Evolutionary conservation across 495 filamentous ascomycete species (phyloP), one percentile per base, ranked within the genome.

Genomic region (Aspergillus olivimuriae): DNA sequence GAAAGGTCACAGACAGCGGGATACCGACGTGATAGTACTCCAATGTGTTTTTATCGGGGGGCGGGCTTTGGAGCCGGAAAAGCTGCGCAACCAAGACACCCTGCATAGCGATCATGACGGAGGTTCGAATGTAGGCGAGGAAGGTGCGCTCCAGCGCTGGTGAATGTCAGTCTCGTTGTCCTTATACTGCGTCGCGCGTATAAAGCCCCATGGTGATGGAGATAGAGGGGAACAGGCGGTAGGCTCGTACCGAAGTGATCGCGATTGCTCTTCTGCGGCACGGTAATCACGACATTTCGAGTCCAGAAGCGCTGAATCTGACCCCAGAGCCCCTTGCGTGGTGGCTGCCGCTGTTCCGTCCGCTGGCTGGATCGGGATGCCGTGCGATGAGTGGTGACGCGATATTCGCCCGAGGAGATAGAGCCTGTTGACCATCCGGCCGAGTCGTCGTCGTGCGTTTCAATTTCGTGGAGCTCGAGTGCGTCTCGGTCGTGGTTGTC

Each of bases 141-240:
- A 84, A 91, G 24, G 85, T 92, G 44, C 85, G 71, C 62, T 92
- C 84, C 19, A 88, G 72, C 21, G 86, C 87, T 90, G 43, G 28
- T 39, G 22, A 37, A 10, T 28, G 28, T n/a, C 22, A 17, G 18
- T 14, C 6, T n/a, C 2, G n/a, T n/a, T 18, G 28, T 33, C 16
- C n/a, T 34, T 40, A 26, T 21, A 33, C 17, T 17, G 18, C 21
- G 20, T 7, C 3, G 36, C 6, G 3, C 14, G 19, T n/a, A 21
- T 14, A 12, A 23, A 39, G 36, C n/a, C n/a, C n/a, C n/a, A 39
- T 23, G 16, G n/a, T 23, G 11, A 36, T 15, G 2, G 16, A 4
- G 18, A 4, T 10, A 20, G 12, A 22, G 17, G 15, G 4, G 34
- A 22, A 11, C 11, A 8, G 39, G 23, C 2, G 12, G 4, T 15